Conservation (phyloP, 345 rosid genomes). For the Hibiscus trionum region DNA sequence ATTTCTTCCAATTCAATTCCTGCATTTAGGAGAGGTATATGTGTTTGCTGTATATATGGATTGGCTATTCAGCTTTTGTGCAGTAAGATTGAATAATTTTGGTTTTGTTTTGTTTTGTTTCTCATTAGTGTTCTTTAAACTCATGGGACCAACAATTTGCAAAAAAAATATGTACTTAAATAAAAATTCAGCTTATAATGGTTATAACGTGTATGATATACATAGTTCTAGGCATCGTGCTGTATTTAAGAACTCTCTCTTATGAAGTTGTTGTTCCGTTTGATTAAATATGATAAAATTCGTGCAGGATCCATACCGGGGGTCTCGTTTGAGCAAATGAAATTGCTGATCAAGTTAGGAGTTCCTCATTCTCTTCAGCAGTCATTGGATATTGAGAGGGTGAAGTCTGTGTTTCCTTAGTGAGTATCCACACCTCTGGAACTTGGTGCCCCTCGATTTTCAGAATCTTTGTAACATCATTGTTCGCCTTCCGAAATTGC, state of each 20-base stretch:
- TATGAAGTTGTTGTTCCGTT: neutral
- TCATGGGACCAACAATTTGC: neutral
- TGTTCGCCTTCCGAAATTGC: no score
- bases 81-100: neutral
- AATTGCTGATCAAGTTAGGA: constrained; percentile 76
- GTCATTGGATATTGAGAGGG: constrained; percentile 54
- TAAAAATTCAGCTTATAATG: neutral
- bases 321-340: constrained; percentile 77
- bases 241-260: neutral
- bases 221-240: neutral
- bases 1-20: constrained; percentile 90
- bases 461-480: neutral
- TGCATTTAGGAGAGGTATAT: constrained; percentile 72
- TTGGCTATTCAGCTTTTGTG: neutral
- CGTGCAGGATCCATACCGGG: constrained; percentile 86
- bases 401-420: constrained; percentile 86
- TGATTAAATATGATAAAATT: neutral
- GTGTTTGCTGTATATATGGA: neutral
- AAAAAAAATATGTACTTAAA: neutral
- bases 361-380: constrained; percentile 80
- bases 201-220: neutral
- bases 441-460: neutral
- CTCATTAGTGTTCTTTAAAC: neutral
- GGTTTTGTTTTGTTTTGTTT: neutral
- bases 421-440: constrained; percentile 29